A percentile compares a stretch with the other conserved stretches of the same genome.
phyloP scores from a whole-genome alignment of 805 yeast genomes.

The Sungouiella thailandica region DNA sequence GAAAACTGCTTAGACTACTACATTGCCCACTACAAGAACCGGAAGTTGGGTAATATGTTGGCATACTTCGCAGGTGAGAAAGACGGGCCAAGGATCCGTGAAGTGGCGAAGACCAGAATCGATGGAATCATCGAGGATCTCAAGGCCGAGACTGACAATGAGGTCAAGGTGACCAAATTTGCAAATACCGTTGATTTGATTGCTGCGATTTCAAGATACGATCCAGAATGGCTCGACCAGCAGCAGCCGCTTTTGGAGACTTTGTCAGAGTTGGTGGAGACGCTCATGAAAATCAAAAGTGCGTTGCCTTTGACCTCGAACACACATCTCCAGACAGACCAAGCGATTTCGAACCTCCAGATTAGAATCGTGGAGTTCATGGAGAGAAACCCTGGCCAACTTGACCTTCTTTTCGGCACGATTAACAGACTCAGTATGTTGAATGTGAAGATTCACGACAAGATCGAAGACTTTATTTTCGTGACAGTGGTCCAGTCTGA shows the following conservation, averaged over 20 bases:
- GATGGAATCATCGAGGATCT: constrained; percentile 43
- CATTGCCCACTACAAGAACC: constrained; percentile 55
- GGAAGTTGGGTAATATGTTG: constrained; percentile 61
- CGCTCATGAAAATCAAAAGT: constrained; percentile 36
- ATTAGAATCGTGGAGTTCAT: constrained; percentile 25
- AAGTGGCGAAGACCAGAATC: constrained; percentile 50
- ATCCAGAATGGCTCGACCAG: constrained; percentile 52
- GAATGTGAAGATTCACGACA: constrained; percentile 41
- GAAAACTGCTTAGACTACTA: constrained; percentile 69
- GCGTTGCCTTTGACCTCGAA: constrained; percentile 45
- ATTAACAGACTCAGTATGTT: constrained; percentile 38
- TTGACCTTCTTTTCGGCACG: constrained; percentile 25
- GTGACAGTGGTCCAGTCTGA: constrained; percentile 47
- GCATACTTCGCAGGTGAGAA: constrained; percentile 58
- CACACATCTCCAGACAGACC: constrained; percentile 65
- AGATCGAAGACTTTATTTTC: constrained; percentile 55
- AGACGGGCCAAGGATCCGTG: constrained; percentile 54
- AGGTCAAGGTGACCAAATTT: constrained; percentile 56
- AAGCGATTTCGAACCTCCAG: constrained; percentile 63
- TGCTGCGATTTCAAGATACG: constrained; percentile 45
- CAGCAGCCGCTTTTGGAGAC: constrained; percentile 44
- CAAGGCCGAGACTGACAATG: constrained; percentile 45
- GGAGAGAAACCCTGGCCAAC: constrained; percentile 18
- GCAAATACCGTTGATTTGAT: constrained; percentile 70
- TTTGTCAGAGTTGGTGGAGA: constrained; percentile 40